Percentiles rank a stretch among this genome's conserved stretches.
Conservation (phyloP, 2,329 filamentous ascomycete species). For the Chrysosporium queenslandicum region DNA sequence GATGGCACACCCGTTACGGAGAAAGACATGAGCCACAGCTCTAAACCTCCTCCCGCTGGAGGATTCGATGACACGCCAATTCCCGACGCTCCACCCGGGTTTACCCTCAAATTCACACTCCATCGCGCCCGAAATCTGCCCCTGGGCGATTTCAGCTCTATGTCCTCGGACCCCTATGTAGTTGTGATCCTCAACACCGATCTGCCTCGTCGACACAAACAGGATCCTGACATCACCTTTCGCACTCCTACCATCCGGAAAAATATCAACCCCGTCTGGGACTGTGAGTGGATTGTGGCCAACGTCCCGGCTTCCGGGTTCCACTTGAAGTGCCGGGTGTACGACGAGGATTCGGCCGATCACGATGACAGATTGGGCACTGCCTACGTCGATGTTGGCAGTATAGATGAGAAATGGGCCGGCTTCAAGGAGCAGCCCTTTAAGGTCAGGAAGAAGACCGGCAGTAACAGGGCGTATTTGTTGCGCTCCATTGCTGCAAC, state of each 20-base stretch:
- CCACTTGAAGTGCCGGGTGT: slow-evolving; percentile 71
- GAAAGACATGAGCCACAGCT: slow-evolving; percentile 2
- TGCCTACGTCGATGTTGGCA: slow-evolving; percentile 57
- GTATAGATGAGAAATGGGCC: slow-evolving; percentile 55
- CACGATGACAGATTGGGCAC: slow-evolving; percentile 82
- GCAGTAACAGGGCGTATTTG: slow-evolving; percentile 76
- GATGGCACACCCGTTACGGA: not conserved
- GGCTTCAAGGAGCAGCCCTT: slow-evolving; percentile 57
- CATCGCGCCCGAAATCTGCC: slow-evolving; percentile 72
- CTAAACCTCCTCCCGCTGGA: slow-evolving; percentile 55
- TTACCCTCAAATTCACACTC: slow-evolving; percentile 76
- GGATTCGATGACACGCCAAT: slow-evolving; percentile 74
- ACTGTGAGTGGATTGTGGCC: slow-evolving; percentile 76
- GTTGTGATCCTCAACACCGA: slow-evolving; percentile 62
- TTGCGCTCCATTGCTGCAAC: slow-evolving; percentile 58
- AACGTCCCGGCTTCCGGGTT: slow-evolving; percentile 77
- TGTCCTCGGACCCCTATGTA: slow-evolving; percentile 76
- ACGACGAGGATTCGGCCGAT: slow-evolving; percentile 81
- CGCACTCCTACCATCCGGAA: slow-evolving; percentile 67
- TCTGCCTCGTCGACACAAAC: slow-evolving; percentile 68
- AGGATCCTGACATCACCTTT: slow-evolving; percentile 57
- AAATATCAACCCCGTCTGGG: slow-evolving; percentile 67
- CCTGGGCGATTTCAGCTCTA: slow-evolving; percentile 64
- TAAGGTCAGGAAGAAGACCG: slow-evolving; percentile 69
- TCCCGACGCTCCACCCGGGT: slow-evolving; percentile 63